Evolutionary conservation across 768 basidiomycete genomes (phyloP), one percentile per base, ranked within the genome.

Genomic region (Mycena pura): DNA sequence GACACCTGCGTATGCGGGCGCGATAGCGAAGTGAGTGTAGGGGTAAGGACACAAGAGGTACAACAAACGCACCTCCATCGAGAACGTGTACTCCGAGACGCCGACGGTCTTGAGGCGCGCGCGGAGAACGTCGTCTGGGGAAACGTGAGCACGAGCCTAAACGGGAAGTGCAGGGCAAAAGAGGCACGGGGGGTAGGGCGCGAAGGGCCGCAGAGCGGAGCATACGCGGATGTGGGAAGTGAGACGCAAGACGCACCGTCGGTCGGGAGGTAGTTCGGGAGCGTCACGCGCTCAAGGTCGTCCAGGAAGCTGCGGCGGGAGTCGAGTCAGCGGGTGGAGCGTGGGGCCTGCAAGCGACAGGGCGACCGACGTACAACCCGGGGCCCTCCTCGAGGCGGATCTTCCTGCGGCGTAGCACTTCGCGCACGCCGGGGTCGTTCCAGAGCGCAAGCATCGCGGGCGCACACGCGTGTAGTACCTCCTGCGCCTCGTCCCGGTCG

Each of bases 71-170:
- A 87, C 82, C 72, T 76, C 91, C 85, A 92, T 90, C 74, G 89
- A 85, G 66, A 93, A 93, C 68, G 83, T 87, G 74, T 93, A 90
- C 72, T 92, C 91, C 5, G 88, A 86, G 10, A 91, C 90, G 3
- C 91, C 91, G 17, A 92, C 84, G 0, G 86, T 91, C 71, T 91
- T 92, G 24, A 93, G 73, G 3, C 91, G 81, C 1, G 91, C 91
- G 25, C 87, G 87, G 43, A 93, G 80, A 21, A 93, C 88, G 69
- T 92, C 91, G 68, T 91, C 90, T 90, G 46, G 1, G 13, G 43
- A 25, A 21, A 13, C 41, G 50, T 36, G 6, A 47, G 27, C 2
- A 24, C 29, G 39, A 59, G 25, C 44, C n/a, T n/a, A n/a, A n/a
- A n/a, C n/a, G n/a, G n/a, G n/a, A 21, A 46, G 32, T 14, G 15